A percentile compares a stretch with the other conserved stretches of the same genome.
Conservation (phyloP, 139 green algal genomes). For the Zygnema circumcarinatum region DNA sequence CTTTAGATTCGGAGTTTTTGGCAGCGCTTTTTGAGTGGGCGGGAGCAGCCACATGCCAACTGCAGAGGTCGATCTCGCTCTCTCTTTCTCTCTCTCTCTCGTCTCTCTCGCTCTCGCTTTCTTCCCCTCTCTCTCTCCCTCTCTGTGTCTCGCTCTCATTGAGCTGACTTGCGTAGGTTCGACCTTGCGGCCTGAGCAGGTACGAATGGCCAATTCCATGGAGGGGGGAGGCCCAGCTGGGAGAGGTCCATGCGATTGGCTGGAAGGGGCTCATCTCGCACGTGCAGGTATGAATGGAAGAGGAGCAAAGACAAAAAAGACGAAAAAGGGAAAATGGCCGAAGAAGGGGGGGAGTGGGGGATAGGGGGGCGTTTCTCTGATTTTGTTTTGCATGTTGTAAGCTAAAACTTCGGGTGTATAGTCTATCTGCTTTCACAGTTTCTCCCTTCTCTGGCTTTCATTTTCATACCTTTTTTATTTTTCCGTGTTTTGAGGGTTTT, state of each 20-base stretch:
- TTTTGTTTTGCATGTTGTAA: no score
- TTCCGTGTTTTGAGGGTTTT: not conserved
- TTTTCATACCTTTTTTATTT: not conserved
- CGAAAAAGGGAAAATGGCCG: no score
- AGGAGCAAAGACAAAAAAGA: no score
- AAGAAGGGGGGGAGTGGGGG: no score
- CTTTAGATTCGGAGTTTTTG: slow-evolving; percentile 24
- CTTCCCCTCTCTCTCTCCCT: not conserved
- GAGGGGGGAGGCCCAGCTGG: not conserved
- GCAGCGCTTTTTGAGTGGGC: slow-evolving; percentile 9
- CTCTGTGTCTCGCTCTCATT: not conserved
- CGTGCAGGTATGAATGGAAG: no score
- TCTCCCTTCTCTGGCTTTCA: not conserved
- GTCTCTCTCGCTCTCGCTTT: not conserved
- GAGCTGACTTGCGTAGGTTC: no score
- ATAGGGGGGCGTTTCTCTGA: no score
- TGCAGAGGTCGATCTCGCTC: slow-evolving; percentile 1
- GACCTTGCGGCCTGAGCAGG: no score
- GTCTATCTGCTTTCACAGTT: not conserved
- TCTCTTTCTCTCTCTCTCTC: not conserved
- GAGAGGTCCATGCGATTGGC: not conserved
- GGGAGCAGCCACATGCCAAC: not conserved
- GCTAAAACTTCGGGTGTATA: no score
- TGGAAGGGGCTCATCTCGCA: not conserved
- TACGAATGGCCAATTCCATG: slow-evolving; percentile 15